These are phyloP conservation scores for Lactarius quietus DNA, from an alignment of 768 basidiomycete genomes.

Conservation along the genomic window DNA sequence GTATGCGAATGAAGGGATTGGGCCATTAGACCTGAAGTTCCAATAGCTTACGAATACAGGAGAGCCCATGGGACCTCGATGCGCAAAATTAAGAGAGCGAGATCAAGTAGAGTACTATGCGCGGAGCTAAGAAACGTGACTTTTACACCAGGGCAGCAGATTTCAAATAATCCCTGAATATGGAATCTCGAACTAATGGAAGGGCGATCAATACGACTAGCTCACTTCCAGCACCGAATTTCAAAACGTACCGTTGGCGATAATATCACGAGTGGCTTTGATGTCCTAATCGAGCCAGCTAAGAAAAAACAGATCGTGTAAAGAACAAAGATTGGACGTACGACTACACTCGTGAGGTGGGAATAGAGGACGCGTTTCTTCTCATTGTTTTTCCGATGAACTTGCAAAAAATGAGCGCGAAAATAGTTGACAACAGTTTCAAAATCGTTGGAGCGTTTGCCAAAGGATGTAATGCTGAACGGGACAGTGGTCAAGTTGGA, in stretches of 20 bases:
- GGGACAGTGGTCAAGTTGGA: constrained; percentile 13
- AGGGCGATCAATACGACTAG: background rate
- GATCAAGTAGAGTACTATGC: constrained; percentile 3
- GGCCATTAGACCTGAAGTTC: constrained; percentile 13
- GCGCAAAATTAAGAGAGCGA: constrained; percentile 6
- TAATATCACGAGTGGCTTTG: constrained; percentile 78
- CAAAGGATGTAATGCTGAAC: constrained; percentile 73
- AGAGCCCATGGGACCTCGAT: background rate
- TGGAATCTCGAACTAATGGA: constrained; percentile 34
- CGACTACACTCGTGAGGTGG: constrained; percentile 78
- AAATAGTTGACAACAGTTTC: constrained; percentile 83
- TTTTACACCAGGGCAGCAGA: constrained; percentile 37
- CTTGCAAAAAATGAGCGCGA: constrained; percentile 82
- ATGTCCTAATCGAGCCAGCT: constrained; percentile 52
- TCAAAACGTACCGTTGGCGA: constrained; percentile 59
- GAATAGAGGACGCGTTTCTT: constrained; percentile 77
- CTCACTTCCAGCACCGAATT: background rate
- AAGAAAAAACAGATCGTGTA: constrained; percentile 7
- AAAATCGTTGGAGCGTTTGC: constrained; percentile 75
- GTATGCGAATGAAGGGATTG: constrained; percentile 4
- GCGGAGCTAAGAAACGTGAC: background rate
- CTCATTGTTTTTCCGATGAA: constrained; percentile 75
- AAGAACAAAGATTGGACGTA: constrained; percentile 31
- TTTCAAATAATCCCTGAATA: constrained; percentile 38
- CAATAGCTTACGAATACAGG: constrained; percentile 17